phyloP scores from a whole-genome alignment of 2,329 filamentous ascomycete genomes.

The Lachnellula occidentalis region DNA sequence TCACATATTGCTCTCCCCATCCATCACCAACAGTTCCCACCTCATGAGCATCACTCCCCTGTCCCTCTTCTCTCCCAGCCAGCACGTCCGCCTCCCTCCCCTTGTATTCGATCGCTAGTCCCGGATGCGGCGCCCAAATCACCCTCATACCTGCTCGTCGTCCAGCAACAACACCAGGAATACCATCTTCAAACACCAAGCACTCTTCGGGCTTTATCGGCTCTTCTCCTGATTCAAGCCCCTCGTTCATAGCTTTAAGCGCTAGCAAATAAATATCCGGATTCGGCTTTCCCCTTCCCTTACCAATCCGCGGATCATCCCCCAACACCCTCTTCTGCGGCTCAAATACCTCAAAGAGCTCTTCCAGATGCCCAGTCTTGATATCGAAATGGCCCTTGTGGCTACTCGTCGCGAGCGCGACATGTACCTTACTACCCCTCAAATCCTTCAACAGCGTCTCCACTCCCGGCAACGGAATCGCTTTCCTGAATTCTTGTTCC shows the following conservation, averaged over 20 bases:
- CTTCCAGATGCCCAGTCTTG: slow-evolving; percentile 42
- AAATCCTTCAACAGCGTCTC: slow-evolving; percentile 59
- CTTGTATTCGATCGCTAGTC: slow-evolving; percentile 66
- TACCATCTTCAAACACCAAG: slow-evolving; percentile 90
- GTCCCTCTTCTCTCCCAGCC: slow-evolving; percentile 57
- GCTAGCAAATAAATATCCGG: slow-evolving; percentile 93
- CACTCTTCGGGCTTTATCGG: slow-evolving; percentile 78
- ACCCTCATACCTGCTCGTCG: slow-evolving; percentile 91
- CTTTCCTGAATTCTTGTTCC: slow-evolving; percentile 61
- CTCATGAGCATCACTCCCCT: slow-evolving; percentile 41
- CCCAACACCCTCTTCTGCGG: slow-evolving; percentile 67
- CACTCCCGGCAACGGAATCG: slow-evolving; percentile 74
- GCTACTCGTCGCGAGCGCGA: slow-evolving; percentile 81
- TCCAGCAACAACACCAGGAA: slow-evolving; percentile 86
- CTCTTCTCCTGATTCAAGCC: slow-evolving; percentile 55
- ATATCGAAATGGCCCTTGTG: slow-evolving; percentile 35
- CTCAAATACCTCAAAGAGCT: slow-evolving; percentile 61
- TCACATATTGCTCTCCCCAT: slow-evolving; percentile 51
- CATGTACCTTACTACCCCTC: slow-evolving; percentile 47
- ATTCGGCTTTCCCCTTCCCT: slow-evolving; percentile 81
- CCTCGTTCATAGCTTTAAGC: slow-evolving; percentile 74
- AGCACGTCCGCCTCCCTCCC: slow-evolving; percentile 77
- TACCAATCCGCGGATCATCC: slow-evolving; percentile 72
- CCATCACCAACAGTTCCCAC: slow-evolving; percentile 50
- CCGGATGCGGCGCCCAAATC: slow-evolving; percentile 82